phyloP scores from a whole-genome alignment of 306 rosid species.

The Lagenaria siceraria region DNA sequence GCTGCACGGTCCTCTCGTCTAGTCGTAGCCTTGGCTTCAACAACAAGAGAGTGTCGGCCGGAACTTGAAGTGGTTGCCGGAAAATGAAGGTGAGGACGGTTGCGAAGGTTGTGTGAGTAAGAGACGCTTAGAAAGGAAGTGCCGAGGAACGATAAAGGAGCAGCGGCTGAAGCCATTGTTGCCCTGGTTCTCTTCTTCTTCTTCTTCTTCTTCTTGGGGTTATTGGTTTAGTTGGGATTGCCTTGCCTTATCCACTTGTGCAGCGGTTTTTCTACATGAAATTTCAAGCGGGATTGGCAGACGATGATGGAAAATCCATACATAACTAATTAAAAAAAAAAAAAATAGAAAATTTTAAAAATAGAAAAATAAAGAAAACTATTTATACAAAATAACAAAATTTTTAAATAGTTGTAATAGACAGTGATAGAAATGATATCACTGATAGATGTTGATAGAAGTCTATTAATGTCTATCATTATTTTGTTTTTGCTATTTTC shows the following conservation, averaged over 20 bases:
- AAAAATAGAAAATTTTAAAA: too few species aligned
- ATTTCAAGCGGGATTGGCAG: not conserved
- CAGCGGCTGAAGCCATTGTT: constrained; percentile 1
- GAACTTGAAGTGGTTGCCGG: not conserved
- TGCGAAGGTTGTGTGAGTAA: not conserved
- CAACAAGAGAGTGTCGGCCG: constrained; percentile 15
- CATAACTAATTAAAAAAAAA: too few species aligned
- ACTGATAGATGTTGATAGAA: too few species aligned
- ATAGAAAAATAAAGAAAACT: too few species aligned
- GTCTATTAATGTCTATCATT: too few species aligned
- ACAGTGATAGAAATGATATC: too few species aligned
- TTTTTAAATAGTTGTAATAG: too few species aligned
- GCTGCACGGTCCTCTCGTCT: constrained; percentile 48
- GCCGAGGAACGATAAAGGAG: not conserved
- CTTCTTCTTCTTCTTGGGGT: not conserved
- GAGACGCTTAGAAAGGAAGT: not conserved
- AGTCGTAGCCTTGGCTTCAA: constrained; percentile 33
- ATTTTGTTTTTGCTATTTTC: too few species aligned
- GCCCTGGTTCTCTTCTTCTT: not conserved
- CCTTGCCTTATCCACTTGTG: not conserved
- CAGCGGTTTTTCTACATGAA: not conserved
- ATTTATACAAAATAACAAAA: too few species aligned
- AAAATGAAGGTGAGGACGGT: not conserved
- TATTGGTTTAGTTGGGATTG: not conserved
- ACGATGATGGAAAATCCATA: too few species aligned